A percentile compares a stretch with the other conserved stretches of the same genome.
Evolutionary conservation across 345 rosid genomes (phyloP).

Genomic region (Psidium friedrichsthalianum): DNA sequence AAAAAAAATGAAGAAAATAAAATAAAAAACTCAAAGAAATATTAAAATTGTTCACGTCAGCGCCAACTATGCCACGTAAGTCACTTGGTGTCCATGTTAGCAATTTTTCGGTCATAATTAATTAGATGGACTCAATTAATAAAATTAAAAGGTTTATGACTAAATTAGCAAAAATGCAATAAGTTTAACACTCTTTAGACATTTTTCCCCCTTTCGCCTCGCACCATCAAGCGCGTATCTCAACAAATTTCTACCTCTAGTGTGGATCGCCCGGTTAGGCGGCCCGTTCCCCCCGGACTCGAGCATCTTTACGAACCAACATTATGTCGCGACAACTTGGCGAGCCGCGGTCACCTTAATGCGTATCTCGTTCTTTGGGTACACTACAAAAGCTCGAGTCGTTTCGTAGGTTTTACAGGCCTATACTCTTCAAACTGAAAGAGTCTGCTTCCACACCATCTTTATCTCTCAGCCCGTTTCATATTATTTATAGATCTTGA

Average conservation of each 20-base stretch:
- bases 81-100: too few species aligned
- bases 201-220: not conserved
- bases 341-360: not conserved
- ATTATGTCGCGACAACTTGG: accelerated
- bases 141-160: too few species aligned
- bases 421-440: not conserved
- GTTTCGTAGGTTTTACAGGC: not conserved
- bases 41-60: too few species aligned
- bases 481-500: too few species aligned
- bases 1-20: too few species aligned
- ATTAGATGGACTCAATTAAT: too few species aligned
- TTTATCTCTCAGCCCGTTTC: not conserved
- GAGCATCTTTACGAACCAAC: not conserved
- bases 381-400: not conserved
- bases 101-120: too few species aligned
- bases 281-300: not conserved
- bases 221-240: not conserved
- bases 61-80: too few species aligned
- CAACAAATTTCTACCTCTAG: accelerated
- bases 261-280: not conserved
- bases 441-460: not conserved
- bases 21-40: too few species aligned
- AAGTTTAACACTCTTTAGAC: too few species aligned
- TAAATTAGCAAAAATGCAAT: too few species aligned
- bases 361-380: not conserved